Base-by-base conservation (phyloP, 441 rosid genomes). In the Hura crepitans region DNA sequence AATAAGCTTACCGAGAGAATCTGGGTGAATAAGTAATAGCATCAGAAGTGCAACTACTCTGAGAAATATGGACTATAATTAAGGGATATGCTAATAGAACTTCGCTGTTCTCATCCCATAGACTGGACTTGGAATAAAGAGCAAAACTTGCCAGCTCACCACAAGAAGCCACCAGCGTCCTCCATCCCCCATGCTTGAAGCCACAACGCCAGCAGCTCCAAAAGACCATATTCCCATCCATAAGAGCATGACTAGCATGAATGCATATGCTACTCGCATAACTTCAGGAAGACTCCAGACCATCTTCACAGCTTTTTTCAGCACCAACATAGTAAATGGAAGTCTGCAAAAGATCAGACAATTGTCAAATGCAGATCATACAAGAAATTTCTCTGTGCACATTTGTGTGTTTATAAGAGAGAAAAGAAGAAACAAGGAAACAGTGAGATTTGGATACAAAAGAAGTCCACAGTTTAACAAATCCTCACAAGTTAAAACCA, bases 111-210 rank as follows among this genome's bases (percentile, higher is more conserved):
- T 45, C 64, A 78, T 75, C 73, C 78, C 77, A 72, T 61, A 43
- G 43, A 73, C 46, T 67, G 50, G 43, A 68, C 56, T 53, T 70
- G 65, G 66, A 77, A 78, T 68, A 30, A 77, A 81, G 76, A 75
- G 82, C 84, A 92, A 84, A 91, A 90, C 99, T 94, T 90, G 97
- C 97, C 97, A 85, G 89, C 97, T 94, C 99, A 94, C 99, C 99
- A 92, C 84, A 85, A 95, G 95, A 87, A 95, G 97, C 96, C 99
- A 95, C 96, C 93, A 92, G 62, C 93, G 81, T 62, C 87, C 90
- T 0, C 79, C 82, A 74, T 85, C 84, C 9, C 77, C 92, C 87
- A 88, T 76, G 80, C 86, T 84, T 61, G 97, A 92, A 37, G 99
- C 97, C 75, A 95, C 91, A 71, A 95, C 97, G 76, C 97, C 97